phyloP scores from a whole-genome alignment of 768 basidiomycete genomes.

The Rhizopogon roseolus region DNA sequence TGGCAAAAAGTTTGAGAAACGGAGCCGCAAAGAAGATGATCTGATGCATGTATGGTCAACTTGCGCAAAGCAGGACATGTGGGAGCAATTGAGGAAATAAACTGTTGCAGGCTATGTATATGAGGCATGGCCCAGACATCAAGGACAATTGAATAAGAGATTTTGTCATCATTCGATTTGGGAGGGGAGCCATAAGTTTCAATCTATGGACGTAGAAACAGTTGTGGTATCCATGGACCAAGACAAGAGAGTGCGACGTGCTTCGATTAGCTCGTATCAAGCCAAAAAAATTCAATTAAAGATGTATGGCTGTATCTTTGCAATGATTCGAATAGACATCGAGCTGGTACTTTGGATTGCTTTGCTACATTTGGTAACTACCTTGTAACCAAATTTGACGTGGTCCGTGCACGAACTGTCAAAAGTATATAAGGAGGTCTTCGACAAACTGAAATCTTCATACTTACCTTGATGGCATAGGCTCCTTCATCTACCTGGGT shows the following conservation, averaged over 20 bases:
- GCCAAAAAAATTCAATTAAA: slow-evolving; percentile 12
- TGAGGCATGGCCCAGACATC: neutral
- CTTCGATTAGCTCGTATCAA: neutral
- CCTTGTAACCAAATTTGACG: neutral
- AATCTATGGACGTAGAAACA: slow-evolving; percentile 20
- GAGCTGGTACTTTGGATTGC: neutral
- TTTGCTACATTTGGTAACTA: neutral
- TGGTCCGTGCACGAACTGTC: slow-evolving; percentile 20
- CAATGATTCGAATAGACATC: slow-evolving; percentile 21
- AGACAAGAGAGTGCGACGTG: neutral
- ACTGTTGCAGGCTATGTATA: neutral
- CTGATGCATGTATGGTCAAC: neutral
- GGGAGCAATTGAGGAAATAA: neutral
- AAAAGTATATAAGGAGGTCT: slow-evolving; percentile 25
- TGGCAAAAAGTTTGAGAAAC: neutral
- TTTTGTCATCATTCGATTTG: neutral
- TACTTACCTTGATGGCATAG: slow-evolving; percentile 59
- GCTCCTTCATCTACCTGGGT: slow-evolving; percentile 44
- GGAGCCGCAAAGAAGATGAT: neutral
- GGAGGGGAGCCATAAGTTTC: neutral
- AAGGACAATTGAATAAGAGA: neutral
- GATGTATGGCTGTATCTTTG: slow-evolving; percentile 20
- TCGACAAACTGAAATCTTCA: slow-evolving; percentile 22
- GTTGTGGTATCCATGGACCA: slow-evolving; percentile 4
- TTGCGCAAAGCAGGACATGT: neutral